These are phyloP conservation scores for Lithocarpus polystachyus DNA, from an alignment of 306 rosid species.

Conservation along the genomic window DNA sequence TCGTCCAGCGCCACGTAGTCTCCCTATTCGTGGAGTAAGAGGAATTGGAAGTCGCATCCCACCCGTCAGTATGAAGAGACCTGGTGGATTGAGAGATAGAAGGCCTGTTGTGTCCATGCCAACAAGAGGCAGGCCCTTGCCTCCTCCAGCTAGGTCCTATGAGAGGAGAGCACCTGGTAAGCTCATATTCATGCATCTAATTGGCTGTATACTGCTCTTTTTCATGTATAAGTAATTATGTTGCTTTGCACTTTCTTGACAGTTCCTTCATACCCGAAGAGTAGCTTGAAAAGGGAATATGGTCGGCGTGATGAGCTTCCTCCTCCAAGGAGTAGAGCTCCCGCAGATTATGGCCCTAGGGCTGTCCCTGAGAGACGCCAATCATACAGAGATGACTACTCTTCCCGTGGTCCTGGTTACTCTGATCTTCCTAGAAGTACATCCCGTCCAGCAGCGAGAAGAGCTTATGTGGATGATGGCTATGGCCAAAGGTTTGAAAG, in stretches of 20 bases:
- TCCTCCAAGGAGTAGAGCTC: conserved; percentile 79
- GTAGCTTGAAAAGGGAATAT: conserved; percentile 79
- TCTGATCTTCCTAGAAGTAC: conserved; percentile 70
- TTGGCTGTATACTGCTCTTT: background rate
- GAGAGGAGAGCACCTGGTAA: conserved; percentile 86
- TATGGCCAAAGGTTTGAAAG: conserved; percentile 80
- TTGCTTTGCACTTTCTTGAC: conserved; percentile 5
- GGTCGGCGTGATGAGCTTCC: conserved; percentile 76
- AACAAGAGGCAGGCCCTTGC: conserved; percentile 59
- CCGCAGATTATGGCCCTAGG: conserved; percentile 73
- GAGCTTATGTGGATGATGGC: conserved; percentile 87
- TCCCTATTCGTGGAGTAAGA: conserved; percentile 64
- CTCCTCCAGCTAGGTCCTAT: conserved; percentile 79
- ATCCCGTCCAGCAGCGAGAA: conserved; percentile 62
- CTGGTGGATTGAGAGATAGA: conserved; percentile 73
- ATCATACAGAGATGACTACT: conserved; percentile 71
- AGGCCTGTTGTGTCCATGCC: conserved; percentile 68
- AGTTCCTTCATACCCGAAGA: conserved; percentile 75
- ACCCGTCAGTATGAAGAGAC: conserved; percentile 54
- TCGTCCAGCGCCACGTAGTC: conserved; percentile 59
- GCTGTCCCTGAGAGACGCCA: conserved; percentile 70
- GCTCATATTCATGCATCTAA: background rate
- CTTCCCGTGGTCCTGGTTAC: conserved; percentile 65
- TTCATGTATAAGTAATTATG: background rate
- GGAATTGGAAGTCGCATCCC: conserved; percentile 67